A percentile compares a stretch with the other conserved stretches of the same genome.
Conservation (phyloP, 805 yeast species). For the Teunomyces panamensis region DNA sequence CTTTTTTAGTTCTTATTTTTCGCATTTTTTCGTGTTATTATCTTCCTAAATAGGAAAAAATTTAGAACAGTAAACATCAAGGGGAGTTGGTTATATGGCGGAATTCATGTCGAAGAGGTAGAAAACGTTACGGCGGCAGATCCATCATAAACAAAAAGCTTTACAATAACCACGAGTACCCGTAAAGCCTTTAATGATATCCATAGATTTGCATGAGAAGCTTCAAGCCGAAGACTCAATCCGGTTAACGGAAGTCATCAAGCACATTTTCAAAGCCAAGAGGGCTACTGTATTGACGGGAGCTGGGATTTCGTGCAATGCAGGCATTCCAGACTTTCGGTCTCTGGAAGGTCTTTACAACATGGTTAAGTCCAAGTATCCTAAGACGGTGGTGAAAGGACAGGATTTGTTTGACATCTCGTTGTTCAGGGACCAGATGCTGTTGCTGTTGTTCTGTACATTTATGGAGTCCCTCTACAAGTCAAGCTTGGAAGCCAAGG, state of each 20-base stretch:
- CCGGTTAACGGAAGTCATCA: constrained; percentile 37
- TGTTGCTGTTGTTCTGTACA: constrained; percentile 73
- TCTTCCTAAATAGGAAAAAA: constrained; percentile 9
- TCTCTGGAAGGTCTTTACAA: constrained; percentile 81
- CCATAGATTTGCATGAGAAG: constrained; percentile 10
- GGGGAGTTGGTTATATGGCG: constrained; percentile 1
- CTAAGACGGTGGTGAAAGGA: constrained; percentile 68
- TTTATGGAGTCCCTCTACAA: constrained; percentile 82
- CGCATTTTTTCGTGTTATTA: background rate
- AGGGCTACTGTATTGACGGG: constrained; percentile 78
- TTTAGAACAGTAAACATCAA: constrained; percentile 5
- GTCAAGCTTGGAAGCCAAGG: constrained; percentile 61
- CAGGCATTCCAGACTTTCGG: constrained; percentile 95
- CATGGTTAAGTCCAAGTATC: constrained; percentile 60
- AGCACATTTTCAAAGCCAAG: constrained; percentile 48
- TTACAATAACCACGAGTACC: background rate
- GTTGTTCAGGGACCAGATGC: constrained; percentile 63
- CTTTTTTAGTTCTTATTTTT: background rate
- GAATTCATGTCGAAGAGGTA: background rate
- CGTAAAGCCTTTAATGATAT: constrained; percentile 7
- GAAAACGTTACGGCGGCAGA: background rate
- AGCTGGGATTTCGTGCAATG: constrained; percentile 95
- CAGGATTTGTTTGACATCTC: constrained; percentile 89
- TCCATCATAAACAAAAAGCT: background rate
- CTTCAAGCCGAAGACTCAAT: constrained; percentile 17